These are phyloP conservation scores for Volvox africanus DNA, from an alignment of 139 green algal genomes.

Conservation along the genomic window DNA sequence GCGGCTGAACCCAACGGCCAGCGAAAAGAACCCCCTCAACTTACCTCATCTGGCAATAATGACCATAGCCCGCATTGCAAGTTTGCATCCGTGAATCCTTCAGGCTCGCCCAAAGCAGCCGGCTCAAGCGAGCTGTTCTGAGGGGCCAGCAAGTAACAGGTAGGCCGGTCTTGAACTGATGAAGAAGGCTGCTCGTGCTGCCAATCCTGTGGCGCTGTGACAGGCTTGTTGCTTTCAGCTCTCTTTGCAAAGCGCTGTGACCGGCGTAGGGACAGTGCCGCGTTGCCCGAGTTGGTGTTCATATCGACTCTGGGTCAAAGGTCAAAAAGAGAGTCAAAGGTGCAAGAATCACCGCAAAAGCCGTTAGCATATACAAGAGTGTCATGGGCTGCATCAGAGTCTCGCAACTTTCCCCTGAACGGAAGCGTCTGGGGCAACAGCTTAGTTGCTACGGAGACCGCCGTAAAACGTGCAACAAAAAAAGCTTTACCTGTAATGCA, in stretches of 20 bases:
- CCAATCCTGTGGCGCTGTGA: constrained; percentile 16
- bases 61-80: constrained; percentile 47
- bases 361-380: background rate
- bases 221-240: constrained; percentile 1
- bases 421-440: constrained; percentile 3
- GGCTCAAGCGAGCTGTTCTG: constrained; percentile 17
- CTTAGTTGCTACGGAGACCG: too few species aligned
- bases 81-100: constrained; percentile 19
- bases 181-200: constrained; percentile 1
- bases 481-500: too few species aligned
- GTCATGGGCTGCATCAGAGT: too few species aligned
- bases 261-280: background rate
- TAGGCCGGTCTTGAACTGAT: constrained; percentile 12
- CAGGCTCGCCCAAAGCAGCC: background rate
- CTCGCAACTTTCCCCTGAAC: background rate
- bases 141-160: constrained; percentile 15
- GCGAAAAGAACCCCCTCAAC: background rate
- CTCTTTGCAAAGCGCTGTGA: constrained; percentile 39
- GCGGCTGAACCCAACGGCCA: constrained; percentile 12
- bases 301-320: constrained; percentile 9
- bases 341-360: background rate
- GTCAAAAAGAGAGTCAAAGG: background rate
- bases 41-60: constrained; percentile 58
- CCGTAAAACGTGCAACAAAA: too few species aligned
- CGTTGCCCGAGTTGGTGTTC: background rate